Evolutionary conservation across 1,284 basidiomycete species (phyloP).

Genomic region (Malassezia japonica): DNA sequence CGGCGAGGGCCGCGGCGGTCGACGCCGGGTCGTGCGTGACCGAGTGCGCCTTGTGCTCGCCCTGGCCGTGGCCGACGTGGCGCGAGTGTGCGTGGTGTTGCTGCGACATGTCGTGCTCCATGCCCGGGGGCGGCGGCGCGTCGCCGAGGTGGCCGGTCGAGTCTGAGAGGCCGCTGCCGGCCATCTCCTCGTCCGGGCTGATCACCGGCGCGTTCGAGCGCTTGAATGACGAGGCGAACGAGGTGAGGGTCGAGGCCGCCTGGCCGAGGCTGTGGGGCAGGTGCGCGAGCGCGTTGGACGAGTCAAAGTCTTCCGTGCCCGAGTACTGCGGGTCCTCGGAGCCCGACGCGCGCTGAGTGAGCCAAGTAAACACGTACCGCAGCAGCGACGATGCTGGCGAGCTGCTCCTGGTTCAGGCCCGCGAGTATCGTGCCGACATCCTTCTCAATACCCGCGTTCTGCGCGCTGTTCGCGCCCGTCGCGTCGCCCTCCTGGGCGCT

Average conservation of each 20-base stretch:
- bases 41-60: slow-evolving; percentile 12
- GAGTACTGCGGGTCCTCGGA: slow-evolving; percentile 10
- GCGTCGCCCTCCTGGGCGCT: slow-evolving; percentile 12
- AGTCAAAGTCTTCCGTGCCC: slow-evolving; percentile 4
- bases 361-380: slow-evolving; percentile 20
- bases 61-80: slow-evolving; percentile 8
- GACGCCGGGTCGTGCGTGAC: slow-evolving; percentile 24
- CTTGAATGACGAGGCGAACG: slow-evolving; percentile 35
- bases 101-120: slow-evolving; percentile 17
- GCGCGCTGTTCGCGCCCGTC: slow-evolving; percentile 3
- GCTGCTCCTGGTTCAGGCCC: slow-evolving; percentile 35
- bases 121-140: slow-evolving; percentile 21
- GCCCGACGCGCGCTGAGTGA: slow-evolving; percentile 18
- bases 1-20: slow-evolving; percentile 35
- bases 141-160: slow-evolving; percentile 14
- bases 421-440: slow-evolving; percentile 39
- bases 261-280: slow-evolving; percentile 27
- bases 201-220: slow-evolving; percentile 19
- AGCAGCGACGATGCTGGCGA: slow-evolving; percentile 38
- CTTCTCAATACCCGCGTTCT: slow-evolving; percentile 23
- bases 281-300: slow-evolving; percentile 16
- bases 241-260: slow-evolving; percentile 35
- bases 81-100: not conserved
- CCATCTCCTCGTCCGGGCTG: slow-evolving; percentile 12
- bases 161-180: slow-evolving; percentile 2